These are phyloP conservation scores for Brettanomyces sp. DNA, from an alignment of 805 yeast genomes.

Conservation along the genomic window DNA sequence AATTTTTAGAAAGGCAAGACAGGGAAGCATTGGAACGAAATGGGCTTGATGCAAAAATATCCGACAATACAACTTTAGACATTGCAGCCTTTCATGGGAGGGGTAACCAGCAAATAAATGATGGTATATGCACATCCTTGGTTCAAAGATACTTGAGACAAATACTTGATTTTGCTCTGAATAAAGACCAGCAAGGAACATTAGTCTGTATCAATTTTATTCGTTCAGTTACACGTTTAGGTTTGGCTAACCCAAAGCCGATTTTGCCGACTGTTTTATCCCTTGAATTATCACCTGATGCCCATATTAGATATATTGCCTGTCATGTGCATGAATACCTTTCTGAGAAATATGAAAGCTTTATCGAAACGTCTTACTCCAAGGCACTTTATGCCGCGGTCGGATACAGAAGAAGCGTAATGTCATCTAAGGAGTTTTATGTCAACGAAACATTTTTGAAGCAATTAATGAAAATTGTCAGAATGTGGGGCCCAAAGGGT, in stretches of 20 bases:
- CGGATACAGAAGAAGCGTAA: constrained; percentile 27
- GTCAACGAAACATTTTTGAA: constrained; percentile 27
- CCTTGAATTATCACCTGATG: constrained; percentile 44
- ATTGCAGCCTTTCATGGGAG: constrained; percentile 47
- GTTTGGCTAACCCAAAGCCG: constrained; percentile 66
- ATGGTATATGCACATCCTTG: constrained; percentile 66
- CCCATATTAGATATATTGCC: constrained; percentile 38
- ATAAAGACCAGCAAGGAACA: constrained; percentile 31
- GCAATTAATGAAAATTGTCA: constrained; percentile 34
- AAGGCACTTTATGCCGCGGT: constrained; percentile 56
- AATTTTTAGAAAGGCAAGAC: constrained; percentile 52
- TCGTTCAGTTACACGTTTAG: constrained; percentile 47
- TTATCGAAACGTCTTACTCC: constrained; percentile 55
- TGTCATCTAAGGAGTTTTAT: constrained; percentile 15
- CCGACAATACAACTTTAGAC: constrained; percentile 30
- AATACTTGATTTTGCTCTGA: constrained; percentile 42
- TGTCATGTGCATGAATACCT: constrained; percentile 43
- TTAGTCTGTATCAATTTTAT: constrained; percentile 45
- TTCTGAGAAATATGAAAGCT: constrained; percentile 59
- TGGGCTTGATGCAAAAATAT: constrained; percentile 29
- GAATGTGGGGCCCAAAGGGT: constrained; percentile 23
- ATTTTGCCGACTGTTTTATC: constrained; percentile 67
- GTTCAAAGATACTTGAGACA: constrained; percentile 50
- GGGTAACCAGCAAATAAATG: constrained; percentile 40
- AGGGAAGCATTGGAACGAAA: constrained; percentile 30